Evolutionary conservation across 2,329 filamentous ascomycete genomes (phyloP).

Genomic region (Arachnomyces sp.): DNA sequence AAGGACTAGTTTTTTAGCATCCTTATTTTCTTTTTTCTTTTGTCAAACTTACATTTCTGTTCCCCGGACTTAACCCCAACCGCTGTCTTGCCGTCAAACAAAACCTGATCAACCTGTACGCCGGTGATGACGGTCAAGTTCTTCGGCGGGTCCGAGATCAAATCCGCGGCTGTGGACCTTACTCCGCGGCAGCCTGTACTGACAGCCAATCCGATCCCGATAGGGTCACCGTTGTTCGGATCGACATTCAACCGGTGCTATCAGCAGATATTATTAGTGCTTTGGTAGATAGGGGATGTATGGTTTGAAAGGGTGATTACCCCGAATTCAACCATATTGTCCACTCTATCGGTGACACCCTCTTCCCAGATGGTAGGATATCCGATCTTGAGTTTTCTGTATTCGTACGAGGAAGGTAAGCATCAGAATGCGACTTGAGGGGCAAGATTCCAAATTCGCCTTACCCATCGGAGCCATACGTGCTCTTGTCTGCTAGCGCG

Average conservation of each 20-base stretch:
- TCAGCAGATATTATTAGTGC: too few relatives aligned
- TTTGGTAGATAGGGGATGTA: too few relatives aligned
- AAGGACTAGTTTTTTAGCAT: conserved; percentile 25
- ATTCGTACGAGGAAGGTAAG: conserved; percentile 17
- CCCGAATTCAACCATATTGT: too few relatives aligned
- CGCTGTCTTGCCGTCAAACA: conserved; percentile 34
- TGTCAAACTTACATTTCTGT: conserved; percentile 14
- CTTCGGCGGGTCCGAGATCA: conserved; percentile 33
- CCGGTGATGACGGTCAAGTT: conserved; percentile 47
- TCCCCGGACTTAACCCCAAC: conserved; percentile 30
- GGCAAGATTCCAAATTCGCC: too few relatives aligned
- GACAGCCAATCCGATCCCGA: conserved; percentile 43
- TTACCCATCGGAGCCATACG: too few relatives aligned
- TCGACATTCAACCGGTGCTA: conserved; percentile 40
- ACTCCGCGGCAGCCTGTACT: conserved; percentile 37
- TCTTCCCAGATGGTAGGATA: conserved; percentile 40
- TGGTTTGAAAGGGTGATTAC: too few relatives aligned
- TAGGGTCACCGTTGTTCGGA: conserved; percentile 46
- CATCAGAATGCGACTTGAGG: too few relatives aligned
- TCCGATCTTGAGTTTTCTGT: conserved; percentile 42
- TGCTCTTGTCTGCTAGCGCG: too few relatives aligned
- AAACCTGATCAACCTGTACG: conserved; percentile 35
- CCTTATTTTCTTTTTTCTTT: conserved; percentile 25
- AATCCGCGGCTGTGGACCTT: conserved; percentile 41
- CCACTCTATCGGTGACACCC: conserved; percentile 28